Evolutionary conservation across 2,329 filamentous ascomycete genomes (phyloP).

Genomic region (Tolypocladium album): DNA sequence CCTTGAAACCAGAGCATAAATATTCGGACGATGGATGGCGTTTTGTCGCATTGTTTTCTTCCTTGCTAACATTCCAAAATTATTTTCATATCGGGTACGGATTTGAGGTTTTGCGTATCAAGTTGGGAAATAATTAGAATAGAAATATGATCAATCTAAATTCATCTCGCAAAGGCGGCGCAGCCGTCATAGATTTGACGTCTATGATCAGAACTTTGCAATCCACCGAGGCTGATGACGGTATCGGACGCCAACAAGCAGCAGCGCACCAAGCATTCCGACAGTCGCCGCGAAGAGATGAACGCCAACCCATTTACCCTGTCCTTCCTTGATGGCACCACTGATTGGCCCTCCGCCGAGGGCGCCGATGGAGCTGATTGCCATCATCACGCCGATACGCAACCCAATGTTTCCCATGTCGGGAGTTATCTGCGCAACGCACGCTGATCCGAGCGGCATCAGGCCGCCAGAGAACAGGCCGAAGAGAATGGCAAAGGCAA

Average conservation of each 20-base stretch:
- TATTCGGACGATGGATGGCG: background rate
- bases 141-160: background rate
- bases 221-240: slow-evolving; percentile 3
- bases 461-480: slow-evolving; percentile 20
- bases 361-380: slow-evolving; percentile 14
- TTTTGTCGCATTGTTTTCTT: background rate
- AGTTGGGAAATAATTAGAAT: background rate
- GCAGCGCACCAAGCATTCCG: slow-evolving; percentile 7
- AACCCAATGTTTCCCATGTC: slow-evolving; percentile 18
- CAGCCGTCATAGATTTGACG: background rate
- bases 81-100: background rate
- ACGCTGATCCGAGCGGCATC: slow-evolving; percentile 21
- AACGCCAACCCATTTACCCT: slow-evolving; percentile 4
- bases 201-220: slow-evolving; percentile 4
- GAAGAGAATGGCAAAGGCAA: slow-evolving; percentile 15
- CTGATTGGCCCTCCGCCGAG: slow-evolving; percentile 13
- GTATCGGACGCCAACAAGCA: slow-evolving; percentile 7
- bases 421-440: slow-evolving; percentile 17
- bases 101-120: background rate
- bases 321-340: slow-evolving; percentile 8
- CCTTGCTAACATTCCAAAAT: no score
- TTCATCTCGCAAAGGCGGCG: background rate
- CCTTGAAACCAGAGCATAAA: background rate
- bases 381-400: slow-evolving; percentile 21
- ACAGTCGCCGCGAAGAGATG: slow-evolving; percentile 6